Conservation (phyloP, 805 yeast species). For the Wickerhamomyces tratensis region DNA sequence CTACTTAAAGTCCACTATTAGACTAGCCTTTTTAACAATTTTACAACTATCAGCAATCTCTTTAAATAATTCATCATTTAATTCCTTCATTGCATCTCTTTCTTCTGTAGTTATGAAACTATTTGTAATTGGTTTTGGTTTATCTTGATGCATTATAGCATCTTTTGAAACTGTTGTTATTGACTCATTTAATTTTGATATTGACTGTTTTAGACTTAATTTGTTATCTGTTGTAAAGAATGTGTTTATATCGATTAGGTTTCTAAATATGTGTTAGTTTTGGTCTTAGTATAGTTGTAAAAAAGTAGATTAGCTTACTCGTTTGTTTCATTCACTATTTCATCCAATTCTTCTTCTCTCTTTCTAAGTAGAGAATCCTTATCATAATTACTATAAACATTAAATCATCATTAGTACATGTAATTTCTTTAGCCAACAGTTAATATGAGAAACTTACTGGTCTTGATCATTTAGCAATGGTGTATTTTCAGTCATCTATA, state of each 20-base stretch:
- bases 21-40: conserved; percentile 11
- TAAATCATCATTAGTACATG: conserved; percentile 1
- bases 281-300: too few species aligned
- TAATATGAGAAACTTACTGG: neutral
- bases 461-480: conserved; percentile 15
- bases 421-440: neutral
- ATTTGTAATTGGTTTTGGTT: neutral
- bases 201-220: neutral
- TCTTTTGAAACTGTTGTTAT: neutral
- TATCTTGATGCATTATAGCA: neutral
- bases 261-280: neutral
- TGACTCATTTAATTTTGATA: neutral
- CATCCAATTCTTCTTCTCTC: conserved; percentile 36
- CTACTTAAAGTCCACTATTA: conserved; percentile 9
- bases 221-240: conserved; percentile 5
- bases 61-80: conserved; percentile 6
- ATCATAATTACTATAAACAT: conserved; percentile 9
- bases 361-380: conserved; percentile 13
- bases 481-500: conserved; percentile 27
- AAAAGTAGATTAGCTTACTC: conserved; percentile 7
- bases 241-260: conserved; percentile 14
- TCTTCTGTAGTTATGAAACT: conserved; percentile 5
- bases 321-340: conserved; percentile 33
- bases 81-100: conserved; percentile 4
- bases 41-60: conserved; percentile 6